Conservation (phyloP, 2,329 filamentous ascomycete species). For the Xylariomycetidae sp. region DNA sequence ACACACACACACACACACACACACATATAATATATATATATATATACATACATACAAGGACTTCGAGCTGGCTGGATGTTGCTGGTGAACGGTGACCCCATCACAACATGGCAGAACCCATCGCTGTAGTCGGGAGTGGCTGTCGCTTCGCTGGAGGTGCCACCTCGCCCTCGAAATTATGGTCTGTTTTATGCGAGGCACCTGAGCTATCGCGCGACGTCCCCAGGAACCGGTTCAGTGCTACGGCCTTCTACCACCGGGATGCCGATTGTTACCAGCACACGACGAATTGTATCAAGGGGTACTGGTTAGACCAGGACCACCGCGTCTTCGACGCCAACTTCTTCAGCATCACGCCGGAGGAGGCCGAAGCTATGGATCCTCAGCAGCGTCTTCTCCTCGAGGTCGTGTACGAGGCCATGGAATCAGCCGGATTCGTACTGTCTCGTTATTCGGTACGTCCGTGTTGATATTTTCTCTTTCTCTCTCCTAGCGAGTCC, state of each 20-base stretch:
- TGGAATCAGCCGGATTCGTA: slow-evolving; percentile 28
- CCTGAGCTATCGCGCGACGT: slow-evolving; percentile 25
- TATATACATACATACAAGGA: too few species aligned
- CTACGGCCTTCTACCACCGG: slow-evolving; percentile 23
- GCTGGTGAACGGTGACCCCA: too few species aligned
- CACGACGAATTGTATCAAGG: slow-evolving; percentile 24
- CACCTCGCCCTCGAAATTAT: slow-evolving; percentile 22
- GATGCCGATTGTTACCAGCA: slow-evolving; percentile 27
- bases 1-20: too few species aligned
- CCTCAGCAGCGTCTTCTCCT: slow-evolving; percentile 28
- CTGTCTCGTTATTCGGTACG: slow-evolving; percentile 17
- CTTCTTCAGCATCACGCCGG: slow-evolving; percentile 32
- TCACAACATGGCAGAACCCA: too few species aligned
- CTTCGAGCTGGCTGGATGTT: too few species aligned
- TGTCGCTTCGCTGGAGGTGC: slow-evolving; percentile 25
- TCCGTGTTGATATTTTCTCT: too few species aligned
- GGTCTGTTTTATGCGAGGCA: slow-evolving; percentile 20
- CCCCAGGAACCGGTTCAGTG: slow-evolving; percentile 20
- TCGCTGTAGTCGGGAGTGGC: slow-evolving; percentile 25
- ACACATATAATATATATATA: too few species aligned
- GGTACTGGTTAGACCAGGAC: slow-evolving; percentile 25
- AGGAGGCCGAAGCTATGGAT: slow-evolving; percentile 30
- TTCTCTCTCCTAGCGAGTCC: too few species aligned
- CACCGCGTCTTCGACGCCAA: slow-evolving; percentile 23
- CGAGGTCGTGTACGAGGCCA: slow-evolving; percentile 31